Percentiles rank a stretch among this genome's conserved stretches.
phyloP scores from a whole-genome alignment of 2,329 filamentous ascomycete species.

The Botryotinia convoluta region DNA sequence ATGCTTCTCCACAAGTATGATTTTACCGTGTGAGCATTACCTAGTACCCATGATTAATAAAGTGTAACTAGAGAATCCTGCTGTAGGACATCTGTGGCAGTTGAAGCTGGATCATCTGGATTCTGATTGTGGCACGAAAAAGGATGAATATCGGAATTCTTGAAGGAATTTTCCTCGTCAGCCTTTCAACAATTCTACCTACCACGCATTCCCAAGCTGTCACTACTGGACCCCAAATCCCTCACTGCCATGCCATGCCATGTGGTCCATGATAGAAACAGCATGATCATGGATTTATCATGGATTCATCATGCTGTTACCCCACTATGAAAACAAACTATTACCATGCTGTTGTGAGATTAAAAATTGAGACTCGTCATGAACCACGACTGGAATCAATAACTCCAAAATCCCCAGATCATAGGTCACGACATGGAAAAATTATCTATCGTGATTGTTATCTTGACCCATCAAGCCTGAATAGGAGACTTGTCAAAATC shows the following conservation, averaged over 20 bases:
- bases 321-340: neutral
- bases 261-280: neutral
- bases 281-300: neutral
- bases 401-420: neutral
- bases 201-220: neutral
- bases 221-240: neutral
- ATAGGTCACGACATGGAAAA: slow-evolving; percentile 3
- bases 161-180: neutral
- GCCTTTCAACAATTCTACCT: neutral
- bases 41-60: neutral
- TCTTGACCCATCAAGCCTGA: neutral
- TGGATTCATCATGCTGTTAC: neutral
- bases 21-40: neutral
- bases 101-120: neutral
- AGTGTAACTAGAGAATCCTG: neutral
- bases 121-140: neutral
- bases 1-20: neutral
- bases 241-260: neutral
- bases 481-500: slow-evolving; percentile 5
- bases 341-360: slow-evolving; percentile 5
- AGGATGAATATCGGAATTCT: neutral
- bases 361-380: slow-evolving; percentile 17
- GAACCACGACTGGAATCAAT: slow-evolving; percentile 14
- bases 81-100: neutral
- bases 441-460: slow-evolving; percentile 11